Conservation (phyloP, 1,284 basidiomycete genomes). For the Lentinula novae-zelandiae region DNA sequence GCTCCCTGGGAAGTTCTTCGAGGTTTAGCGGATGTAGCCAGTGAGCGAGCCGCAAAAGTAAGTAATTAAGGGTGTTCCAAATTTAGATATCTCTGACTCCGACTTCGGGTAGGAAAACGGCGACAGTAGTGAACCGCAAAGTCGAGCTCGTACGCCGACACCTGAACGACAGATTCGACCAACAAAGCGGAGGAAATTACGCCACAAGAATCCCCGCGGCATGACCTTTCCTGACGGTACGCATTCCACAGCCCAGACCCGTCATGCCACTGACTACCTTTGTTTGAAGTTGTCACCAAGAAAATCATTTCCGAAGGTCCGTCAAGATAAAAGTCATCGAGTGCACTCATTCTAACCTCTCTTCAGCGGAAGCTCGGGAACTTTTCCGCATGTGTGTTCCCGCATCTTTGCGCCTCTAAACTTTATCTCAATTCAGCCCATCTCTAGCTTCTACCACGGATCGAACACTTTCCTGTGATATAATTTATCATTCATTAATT, state of each 20-base stretch:
- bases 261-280: neutral
- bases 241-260: slow-evolving; percentile 12
- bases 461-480: slow-evolving; percentile 79
- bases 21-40: slow-evolving; percentile 76
- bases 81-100: slow-evolving; percentile 1
- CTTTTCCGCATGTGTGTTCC: slow-evolving; percentile 73
- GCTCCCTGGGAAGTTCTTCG: slow-evolving; percentile 82
- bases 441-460: slow-evolving; percentile 73
- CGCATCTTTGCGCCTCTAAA: slow-evolving; percentile 9
- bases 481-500: neutral
- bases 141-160: slow-evolving; percentile 67
- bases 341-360: neutral
- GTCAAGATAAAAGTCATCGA: neutral
- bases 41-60: slow-evolving; percentile 72
- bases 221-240: slow-evolving; percentile 68
- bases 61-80: slow-evolving; percentile 15
- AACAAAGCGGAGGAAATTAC: slow-evolving; percentile 66
- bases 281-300: slow-evolving; percentile 66
- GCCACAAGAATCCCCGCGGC: slow-evolving; percentile 48
- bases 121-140: slow-evolving; percentile 68
- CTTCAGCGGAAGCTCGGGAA: slow-evolving; percentile 66
- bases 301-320: slow-evolving; percentile 63
- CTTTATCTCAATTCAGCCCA: slow-evolving; percentile 14
- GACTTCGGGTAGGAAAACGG: slow-evolving; percentile 58
- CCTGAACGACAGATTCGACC: slow-evolving; percentile 63